Evolutionary conservation across 306 rosid species (phyloP), one percentile per base, ranked within the genome.

Genomic region (Styphnolobium japonicum): DNA sequence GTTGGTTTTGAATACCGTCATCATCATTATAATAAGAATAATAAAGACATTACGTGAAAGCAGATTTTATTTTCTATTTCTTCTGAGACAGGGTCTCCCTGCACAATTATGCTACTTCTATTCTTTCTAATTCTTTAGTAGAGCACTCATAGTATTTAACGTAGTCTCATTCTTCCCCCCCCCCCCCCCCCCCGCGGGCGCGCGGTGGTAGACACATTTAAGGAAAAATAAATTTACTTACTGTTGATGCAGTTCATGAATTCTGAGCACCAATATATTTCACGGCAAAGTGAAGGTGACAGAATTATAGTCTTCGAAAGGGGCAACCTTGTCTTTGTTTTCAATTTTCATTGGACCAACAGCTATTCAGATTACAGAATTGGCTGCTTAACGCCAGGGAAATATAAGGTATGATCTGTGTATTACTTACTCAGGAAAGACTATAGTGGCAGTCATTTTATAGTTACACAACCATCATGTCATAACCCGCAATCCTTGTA

Each of bases 291-390:
- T 73, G 99, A 96, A 80, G 87, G 89, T 55, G 98, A 93, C 76
- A 91, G 14, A 80, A 21, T 91, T 23, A 87, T 91, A 33, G 87
- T 93, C 73, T 93, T 93, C 19, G 99, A 96, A 88, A 93, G 92
- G 80, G 97, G 88, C 51, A 75, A 89, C 87, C 90, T 96, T 18
- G 82, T 96, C 53, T 96, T 96, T 83, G 96, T 96, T 79, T 96
- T 96, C 86, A 96, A 96, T 79, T 96, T 96, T 80, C 99, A 93
- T 76, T 96, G 99, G 96, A 67, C 29, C 76, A 91, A 90, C 67
- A 96, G 99, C 87, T 93, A 91, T 83, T 89, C 86, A 4, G 94
- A 93, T 88, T 89, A 93, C 87, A 85, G 86, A 76, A 77, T 93
- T 34, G 99, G 98, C 85, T 96, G 99, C 87, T 85, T 46, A 72